A percentile compares a stretch with the other conserved stretches of the same genome.
These are phyloP conservation scores for Aspergillus taichungensis DNA, from an alignment of 495 filamentous ascomycete species.

Conservation along the genomic window DNA sequence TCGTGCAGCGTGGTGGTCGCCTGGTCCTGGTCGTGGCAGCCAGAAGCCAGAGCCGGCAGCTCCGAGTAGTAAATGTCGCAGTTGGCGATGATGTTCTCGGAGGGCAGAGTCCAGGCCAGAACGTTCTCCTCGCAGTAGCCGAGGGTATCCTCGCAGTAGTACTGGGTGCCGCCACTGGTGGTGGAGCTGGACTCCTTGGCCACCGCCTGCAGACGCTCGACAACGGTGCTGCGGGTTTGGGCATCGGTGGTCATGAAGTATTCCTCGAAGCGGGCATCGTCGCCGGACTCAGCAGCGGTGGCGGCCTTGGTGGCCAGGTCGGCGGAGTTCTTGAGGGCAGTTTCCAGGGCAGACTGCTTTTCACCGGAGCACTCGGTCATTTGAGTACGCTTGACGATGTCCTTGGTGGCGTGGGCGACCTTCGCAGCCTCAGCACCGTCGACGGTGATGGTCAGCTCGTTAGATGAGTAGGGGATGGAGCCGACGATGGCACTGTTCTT, in stretches of 20 bases:
- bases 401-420: slow-evolving; percentile 33
- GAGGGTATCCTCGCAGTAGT: slow-evolving; percentile 45
- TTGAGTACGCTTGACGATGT: slow-evolving; percentile 41
- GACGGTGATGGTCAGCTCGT: slow-evolving; percentile 38
- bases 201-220: slow-evolving; percentile 41
- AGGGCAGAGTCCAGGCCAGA: slow-evolving; percentile 49
- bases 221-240: slow-evolving; percentile 38
- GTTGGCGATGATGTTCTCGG: slow-evolving; percentile 43
- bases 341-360: slow-evolving; percentile 29
- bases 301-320: slow-evolving; percentile 44
- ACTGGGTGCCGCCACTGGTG: slow-evolving; percentile 32
- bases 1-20: slow-evolving; percentile 54
- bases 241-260: slow-evolving; percentile 53
- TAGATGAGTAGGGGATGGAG: slow-evolving; percentile 34
- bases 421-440: slow-evolving; percentile 43
- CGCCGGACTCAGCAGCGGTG: slow-evolving; percentile 41
- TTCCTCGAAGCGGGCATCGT: slow-evolving; percentile 43
- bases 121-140: slow-evolving; percentile 41
- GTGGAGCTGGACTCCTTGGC: slow-evolving; percentile 40
- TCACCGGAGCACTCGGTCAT: slow-evolving; percentile 42
- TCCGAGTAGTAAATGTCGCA: slow-evolving; percentile 47
- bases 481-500: slow-evolving; percentile 37
- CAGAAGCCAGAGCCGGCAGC: slow-evolving; percentile 31
- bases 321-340: slow-evolving; percentile 41
- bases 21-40: slow-evolving; percentile 52